Base-by-base conservation (phyloP, 495 filamentous ascomycete species). In the Clohesyomyces aquaticus region DNA sequence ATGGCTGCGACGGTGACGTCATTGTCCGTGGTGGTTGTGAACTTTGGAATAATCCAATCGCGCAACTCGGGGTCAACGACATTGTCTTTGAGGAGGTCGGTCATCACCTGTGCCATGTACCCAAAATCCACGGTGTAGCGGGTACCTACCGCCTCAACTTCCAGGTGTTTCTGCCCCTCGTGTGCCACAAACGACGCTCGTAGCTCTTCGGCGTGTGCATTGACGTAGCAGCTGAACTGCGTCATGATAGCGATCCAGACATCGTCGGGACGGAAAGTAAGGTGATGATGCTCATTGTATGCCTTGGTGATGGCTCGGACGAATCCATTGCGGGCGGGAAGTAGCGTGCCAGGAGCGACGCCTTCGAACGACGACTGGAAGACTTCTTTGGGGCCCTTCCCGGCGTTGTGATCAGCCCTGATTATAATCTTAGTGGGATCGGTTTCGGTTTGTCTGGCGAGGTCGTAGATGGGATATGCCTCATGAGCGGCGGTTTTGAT, bases 41-140 rank as follows among this genome's bases (percentile, higher is more conserved):
- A 80, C 10, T 62, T 51, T 0, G 75, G 78, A 50, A 80, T 68
- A 18, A 81, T 74, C 79, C 79, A 82, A 0, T 59, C 47, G 1
- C 69, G 55, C 1, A 80, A 51, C 4, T 66, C 69, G 16, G 72
- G 60, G 56, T 80, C 77, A 1, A 69, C 50, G 25, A 81, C 47
- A 14, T 77, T 76, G 18, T 74, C 32, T n/a, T 74, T 59, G 28
- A 81, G 72, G 16, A 72, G 12, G 9, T 65, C 43, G 8, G 66
- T 70, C 70, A 80, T 74, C 1, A 48, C 23, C 19, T 42, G 42
- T 3, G 61, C 32, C 14, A 72, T 3, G 18, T 32, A 25, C 3
- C 45, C 65, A 6, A 61, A 55, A 28, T 72, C 58, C 48, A 65
- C 21, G 18, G 25, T 21, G 1, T 56, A n/a, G 38, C 8, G 29